Percentiles rank a stretch among this genome's conserved stretches.
phyloP scores from a whole-genome alignment of 2,329 filamentous ascomycete species.

The Colletotrichum truncatum region DNA sequence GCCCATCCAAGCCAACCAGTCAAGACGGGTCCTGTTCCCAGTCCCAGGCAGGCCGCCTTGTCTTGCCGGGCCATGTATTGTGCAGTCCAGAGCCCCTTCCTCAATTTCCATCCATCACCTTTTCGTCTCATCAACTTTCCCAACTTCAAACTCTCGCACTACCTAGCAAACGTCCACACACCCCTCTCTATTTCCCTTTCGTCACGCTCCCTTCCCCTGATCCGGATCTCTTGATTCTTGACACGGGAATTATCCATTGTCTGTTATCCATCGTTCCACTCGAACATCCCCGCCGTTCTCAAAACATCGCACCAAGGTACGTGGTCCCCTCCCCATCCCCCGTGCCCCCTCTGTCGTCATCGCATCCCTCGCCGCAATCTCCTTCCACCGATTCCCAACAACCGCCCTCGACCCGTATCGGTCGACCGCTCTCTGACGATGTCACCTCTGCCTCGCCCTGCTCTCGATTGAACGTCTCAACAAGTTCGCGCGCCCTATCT shows the following conservation, averaged over 20 bases:
- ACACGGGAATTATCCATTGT: constrained; percentile 21
- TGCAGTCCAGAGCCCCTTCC: constrained; percentile 40
- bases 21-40: constrained; percentile 22
- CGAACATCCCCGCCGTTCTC: constrained; percentile 26
- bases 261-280: constrained; percentile 22
- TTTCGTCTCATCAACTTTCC: constrained; percentile 43
- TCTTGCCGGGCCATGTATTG: constrained; percentile 32
- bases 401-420: constrained; percentile 1
- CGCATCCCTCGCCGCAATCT: constrained; percentile 38
- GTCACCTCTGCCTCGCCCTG: background rate
- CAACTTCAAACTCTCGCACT: constrained; percentile 40
- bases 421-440: constrained; percentile 17
- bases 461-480: constrained; percentile 21
- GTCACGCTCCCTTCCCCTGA: constrained; percentile 30
- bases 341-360: constrained; percentile 51
- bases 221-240: constrained; percentile 18
- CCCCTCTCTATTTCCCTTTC: constrained; percentile 23
- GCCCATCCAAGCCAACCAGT: constrained; percentile 21
- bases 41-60: constrained; percentile 24
- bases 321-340: constrained; percentile 34
- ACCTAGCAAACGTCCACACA: constrained; percentile 36
- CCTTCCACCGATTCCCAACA: constrained; percentile 26
- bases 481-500: constrained; percentile 22
- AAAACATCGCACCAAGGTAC: constrained; percentile 33
- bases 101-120: constrained; percentile 41